Evolutionary conservation across 805 yeast species (phyloP).

Genomic region (Lipomyces sp.): DNA sequence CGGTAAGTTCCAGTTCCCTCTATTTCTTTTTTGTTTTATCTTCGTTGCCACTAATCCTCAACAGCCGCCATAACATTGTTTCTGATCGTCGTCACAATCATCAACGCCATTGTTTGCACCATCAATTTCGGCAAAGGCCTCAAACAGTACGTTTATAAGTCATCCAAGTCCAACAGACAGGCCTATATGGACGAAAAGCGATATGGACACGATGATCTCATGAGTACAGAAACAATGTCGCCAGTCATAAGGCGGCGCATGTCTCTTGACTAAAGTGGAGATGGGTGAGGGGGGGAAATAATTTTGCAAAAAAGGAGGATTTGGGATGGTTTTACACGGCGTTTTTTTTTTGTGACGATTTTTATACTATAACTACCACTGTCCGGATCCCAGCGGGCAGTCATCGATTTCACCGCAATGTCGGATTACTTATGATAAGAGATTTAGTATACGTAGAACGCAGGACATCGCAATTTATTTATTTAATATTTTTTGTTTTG

Average conservation of each 20-base stretch:
- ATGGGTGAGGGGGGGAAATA: too few relatives aligned
- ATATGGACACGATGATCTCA: background rate
- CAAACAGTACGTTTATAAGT: constrained; percentile 28
- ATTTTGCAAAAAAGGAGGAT: too few relatives aligned
- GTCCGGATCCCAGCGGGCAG: too few relatives aligned
- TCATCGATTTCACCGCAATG: too few relatives aligned
- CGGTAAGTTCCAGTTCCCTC: constrained; percentile 10
- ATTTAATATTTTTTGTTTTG: too few relatives aligned
- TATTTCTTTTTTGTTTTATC: background rate
- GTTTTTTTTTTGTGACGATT: background rate
- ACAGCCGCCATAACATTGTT: constrained; percentile 51
- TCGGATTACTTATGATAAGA: too few relatives aligned
- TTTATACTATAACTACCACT: too few relatives aligned
- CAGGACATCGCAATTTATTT: too few relatives aligned
- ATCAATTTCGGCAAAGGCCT: constrained; percentile 43
- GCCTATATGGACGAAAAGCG: background rate
- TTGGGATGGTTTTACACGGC: too few relatives aligned
- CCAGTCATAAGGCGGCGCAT: background rate
- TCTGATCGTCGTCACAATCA: constrained; percentile 48
- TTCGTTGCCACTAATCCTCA: too few relatives aligned
- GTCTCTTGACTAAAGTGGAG: background rate
- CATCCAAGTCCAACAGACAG: background rate
- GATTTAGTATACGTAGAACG: too few relatives aligned
- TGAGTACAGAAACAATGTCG: background rate
- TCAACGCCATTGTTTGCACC: constrained; percentile 41